Base-by-base conservation (phyloP, 2,329 filamentous ascomycete species). In the Dactylellina drechsleri region DNA sequence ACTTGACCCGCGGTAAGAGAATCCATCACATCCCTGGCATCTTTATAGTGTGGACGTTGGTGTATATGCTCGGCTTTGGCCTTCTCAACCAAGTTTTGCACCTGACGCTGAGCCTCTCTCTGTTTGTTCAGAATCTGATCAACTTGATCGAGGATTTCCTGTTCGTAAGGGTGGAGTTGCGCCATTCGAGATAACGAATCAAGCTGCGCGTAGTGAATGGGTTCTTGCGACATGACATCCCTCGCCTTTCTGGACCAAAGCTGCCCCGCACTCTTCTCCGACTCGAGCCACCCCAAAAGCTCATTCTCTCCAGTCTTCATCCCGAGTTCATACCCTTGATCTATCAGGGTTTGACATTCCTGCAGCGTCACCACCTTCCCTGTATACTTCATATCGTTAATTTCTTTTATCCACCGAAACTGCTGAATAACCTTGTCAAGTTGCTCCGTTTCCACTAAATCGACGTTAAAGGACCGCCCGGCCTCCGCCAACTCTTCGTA, bases 61-160 rank as follows among this genome's bases (percentile, higher is more conserved):
- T 87, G 86, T 79, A 92, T 89, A 78, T 97, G 91, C 0, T 86
- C 84, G 41, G 92, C 86, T 77, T 89, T 91, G 77, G 90, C 94
- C 67, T 90, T 89, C 72, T 94, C 88, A 41, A 90, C 93, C 8
- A 99, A 83, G 43, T 91, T 90, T 57, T 93, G 84, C 64, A 99
- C 96, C 79, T 93, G 91, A 15, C 91, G 90, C 80, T 97, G 93
- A 0, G 93, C 93, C 81, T 98, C 95, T 18, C 95, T 90, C 81
- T 99, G 95, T 83, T 97, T 98, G 81, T 93, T 93, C 70, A 99
- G 84, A 66, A 98, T 97, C 57, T 92, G 90, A 79, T 99, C 95
- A 26, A 99, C 92, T 7, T 89, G 87, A 6, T 88, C 87, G 23
- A 96, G 85, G 0, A 93, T 98, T 40, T 93, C 91, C 2, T 88